Evolutionary conservation across 2,329 filamentous ascomycete species (phyloP).

Genomic region (Colletotrichum simmondsii): DNA sequence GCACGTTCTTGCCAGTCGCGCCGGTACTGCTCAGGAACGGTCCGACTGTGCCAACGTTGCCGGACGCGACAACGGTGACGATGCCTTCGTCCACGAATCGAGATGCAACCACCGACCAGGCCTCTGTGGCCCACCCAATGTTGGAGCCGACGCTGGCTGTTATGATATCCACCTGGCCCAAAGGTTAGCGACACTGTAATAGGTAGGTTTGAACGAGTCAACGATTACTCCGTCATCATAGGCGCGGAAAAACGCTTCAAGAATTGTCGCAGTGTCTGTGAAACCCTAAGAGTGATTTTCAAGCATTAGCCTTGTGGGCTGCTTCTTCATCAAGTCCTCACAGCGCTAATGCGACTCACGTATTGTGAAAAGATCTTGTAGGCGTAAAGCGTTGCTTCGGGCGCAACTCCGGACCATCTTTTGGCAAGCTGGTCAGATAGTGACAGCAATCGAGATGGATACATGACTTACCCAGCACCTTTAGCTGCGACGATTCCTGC

Average conservation of each 20-base stretch:
- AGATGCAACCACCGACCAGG: slow-evolving; percentile 54
- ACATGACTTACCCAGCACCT: slow-evolving; percentile 23
- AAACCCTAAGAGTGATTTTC: neutral
- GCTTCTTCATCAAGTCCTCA: no score
- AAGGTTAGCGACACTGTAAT: neutral
- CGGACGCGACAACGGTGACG: slow-evolving; percentile 60
- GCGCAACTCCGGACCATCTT: slow-evolving; percentile 41
- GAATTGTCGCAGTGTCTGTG: slow-evolving; percentile 33
- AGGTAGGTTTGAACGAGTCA: neutral
- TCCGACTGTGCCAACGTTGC: slow-evolving; percentile 60
- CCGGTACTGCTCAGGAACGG: slow-evolving; percentile 57
- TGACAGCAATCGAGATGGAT: no score
- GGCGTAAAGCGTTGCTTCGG: slow-evolving; percentile 40
- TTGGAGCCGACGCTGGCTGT: slow-evolving; percentile 51
- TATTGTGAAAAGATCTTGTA: slow-evolving; percentile 42
- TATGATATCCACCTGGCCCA: slow-evolving; percentile 49
- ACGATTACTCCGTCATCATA: slow-evolving; percentile 44
- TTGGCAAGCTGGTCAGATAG: neutral
- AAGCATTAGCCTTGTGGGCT: neutral
- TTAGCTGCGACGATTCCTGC: slow-evolving; percentile 45
- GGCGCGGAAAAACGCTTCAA: slow-evolving; percentile 48
- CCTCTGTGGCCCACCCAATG: slow-evolving; percentile 52
- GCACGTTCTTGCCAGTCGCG: slow-evolving; percentile 53
- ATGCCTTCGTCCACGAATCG: slow-evolving; percentile 57
- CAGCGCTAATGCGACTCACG: neutral